Base-by-base conservation (phyloP, 352 stramenopile genomes). In the Globisporangium iwayamae region DNA sequence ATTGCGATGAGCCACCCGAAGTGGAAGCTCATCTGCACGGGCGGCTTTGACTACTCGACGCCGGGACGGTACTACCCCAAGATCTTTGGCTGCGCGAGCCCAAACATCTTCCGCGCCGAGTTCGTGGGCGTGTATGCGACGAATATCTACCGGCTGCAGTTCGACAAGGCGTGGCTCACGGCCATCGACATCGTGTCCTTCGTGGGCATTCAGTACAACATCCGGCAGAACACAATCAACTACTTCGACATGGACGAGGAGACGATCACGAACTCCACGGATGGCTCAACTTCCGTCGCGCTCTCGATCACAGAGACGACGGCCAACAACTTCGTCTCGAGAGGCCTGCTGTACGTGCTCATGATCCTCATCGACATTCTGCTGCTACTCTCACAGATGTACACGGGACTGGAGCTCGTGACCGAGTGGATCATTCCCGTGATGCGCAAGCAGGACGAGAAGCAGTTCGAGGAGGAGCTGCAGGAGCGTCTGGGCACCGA, bases 51-150 rank as follows among this genome's bases (percentile, higher is more conserved):
- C 2, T 69, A 68, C 64, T 8, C 22, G 2, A 25, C 14, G 11
- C 64, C 63, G 0, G 66, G 61, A 7, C 32, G 28, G 18, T 71
- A 68, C 25, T 22, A 65, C 20, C 63, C 67, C 0, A 56, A 2
- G 1, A 63, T 73, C 46, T 73, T 63, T 34, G 68, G 64, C 30
- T 74, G 68, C 20, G 64, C 64, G 32, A 74, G 68, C 59, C 46
- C 64, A 0, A 74, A 70, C 47, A 30, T 71, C 14, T 71, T 64
- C 47, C 30, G 61, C 16, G 53, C 34, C 10, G 62, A 66, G 22
- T 72, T 59, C 43, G 62, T 66, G 4, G 67, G 66, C 1, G 22
- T 67, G n/a, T 64, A 68, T 14, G 62, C 56, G 38, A 62, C 56
- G 2, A 3, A 57, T 1, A 64, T 65, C 30, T 43, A 58, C 56